Conservation (phyloP, 1,139 yeast species). For the Trichomonascaceae sp. region DNA sequence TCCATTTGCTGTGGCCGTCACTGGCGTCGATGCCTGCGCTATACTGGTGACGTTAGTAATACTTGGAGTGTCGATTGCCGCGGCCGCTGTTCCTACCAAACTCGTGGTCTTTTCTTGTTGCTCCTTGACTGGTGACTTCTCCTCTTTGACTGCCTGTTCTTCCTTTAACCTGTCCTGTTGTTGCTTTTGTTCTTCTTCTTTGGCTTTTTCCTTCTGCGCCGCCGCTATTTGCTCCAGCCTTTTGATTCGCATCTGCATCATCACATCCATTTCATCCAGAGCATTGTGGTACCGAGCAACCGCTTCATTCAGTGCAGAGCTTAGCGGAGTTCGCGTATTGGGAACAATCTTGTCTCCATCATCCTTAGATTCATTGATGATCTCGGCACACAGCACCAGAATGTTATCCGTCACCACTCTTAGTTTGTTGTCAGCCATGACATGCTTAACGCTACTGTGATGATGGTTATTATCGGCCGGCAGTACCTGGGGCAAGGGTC, state of each 20-base stretch:
- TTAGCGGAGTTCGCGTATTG: constrained; percentile 15
- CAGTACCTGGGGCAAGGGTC: too few relatives aligned
- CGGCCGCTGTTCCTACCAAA: too few relatives aligned
- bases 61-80: too few relatives aligned
- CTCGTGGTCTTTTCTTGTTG: too few relatives aligned
- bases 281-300: constrained; percentile 12
- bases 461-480: too few relatives aligned
- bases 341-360: constrained; percentile 14
- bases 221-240: constrained; percentile 2
- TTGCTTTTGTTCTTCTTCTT: constrained; percentile 2
- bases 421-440: constrained; percentile 2
- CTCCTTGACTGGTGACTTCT: constrained; percentile 1
- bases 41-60: too few relatives aligned
- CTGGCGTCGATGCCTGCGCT: too few relatives aligned
- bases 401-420: constrained; percentile 6
- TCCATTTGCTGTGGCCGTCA: background rate
- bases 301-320: constrained; percentile 13
- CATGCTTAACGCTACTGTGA: background rate
- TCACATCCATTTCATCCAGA: constrained; percentile 15
- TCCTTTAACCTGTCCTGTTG: constrained; percentile 2
- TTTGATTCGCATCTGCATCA: constrained; percentile 12
- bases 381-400: constrained; percentile 15
- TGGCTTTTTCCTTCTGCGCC: constrained; percentile 6
- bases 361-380: constrained; percentile 12
- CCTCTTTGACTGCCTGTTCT: constrained; percentile 3